These are phyloP conservation scores for Sclerotinia glacialis DNA, from an alignment of 2,329 filamentous ascomycete genomes.

Conservation along the genomic window DNA sequence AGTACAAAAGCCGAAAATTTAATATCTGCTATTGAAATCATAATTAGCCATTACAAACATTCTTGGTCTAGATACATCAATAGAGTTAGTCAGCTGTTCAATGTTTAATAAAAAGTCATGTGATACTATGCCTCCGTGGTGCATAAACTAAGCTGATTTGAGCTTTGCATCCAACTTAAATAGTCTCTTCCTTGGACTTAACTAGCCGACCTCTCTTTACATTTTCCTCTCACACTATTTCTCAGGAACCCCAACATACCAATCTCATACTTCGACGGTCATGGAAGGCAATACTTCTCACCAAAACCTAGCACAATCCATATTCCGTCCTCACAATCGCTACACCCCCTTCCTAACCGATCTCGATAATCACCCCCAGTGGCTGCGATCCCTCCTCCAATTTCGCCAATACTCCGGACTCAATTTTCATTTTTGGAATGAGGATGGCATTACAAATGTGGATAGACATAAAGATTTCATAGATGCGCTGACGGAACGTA, in stretches of 20 bases:
- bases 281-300: neutral
- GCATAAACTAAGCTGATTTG: constrained; percentile 11
- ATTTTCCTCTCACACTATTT: neutral
- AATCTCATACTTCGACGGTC: neutral
- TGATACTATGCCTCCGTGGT: neutral
- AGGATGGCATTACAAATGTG: neutral
- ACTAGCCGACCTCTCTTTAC: no score
- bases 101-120: neutral
- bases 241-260: no score
- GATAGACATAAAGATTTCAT: constrained; percentile 1
- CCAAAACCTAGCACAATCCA: neutral
- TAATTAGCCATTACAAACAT: neutral
- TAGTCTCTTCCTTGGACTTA: no score
- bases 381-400: constrained; percentile 10
- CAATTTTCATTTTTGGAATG: constrained; percentile 15
- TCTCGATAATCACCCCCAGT: neutral
- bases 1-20: neutral
- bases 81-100: neutral
- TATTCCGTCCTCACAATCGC: neutral
- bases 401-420: constrained; percentile 15
- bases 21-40: neutral
- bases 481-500: neutral
- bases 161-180: neutral
- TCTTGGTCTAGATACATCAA: neutral
- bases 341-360: neutral